Conservation (phyloP, 805 yeast genomes). For the Metschnikowia chrysomelidarum region DNA sequence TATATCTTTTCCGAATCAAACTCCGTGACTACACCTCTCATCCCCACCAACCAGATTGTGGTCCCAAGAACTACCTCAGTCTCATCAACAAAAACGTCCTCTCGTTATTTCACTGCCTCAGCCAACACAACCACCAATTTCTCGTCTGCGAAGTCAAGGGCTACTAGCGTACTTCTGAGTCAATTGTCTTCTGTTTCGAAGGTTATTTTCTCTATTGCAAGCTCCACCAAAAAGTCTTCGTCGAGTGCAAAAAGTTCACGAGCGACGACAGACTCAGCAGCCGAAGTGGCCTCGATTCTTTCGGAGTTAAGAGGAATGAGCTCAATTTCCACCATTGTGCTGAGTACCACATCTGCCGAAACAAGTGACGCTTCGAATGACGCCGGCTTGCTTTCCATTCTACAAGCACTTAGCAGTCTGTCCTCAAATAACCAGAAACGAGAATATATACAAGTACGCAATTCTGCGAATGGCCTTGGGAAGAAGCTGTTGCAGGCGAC, state of each 20-base stretch:
- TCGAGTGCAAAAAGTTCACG: slow-evolving; percentile 1
- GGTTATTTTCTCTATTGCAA: slow-evolving; percentile 2
- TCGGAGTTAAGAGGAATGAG: slow-evolving; percentile 11
- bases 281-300: slow-evolving; percentile 17
- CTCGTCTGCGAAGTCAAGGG: neutral
- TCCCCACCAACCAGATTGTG: slow-evolving; percentile 18
- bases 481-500: no score
- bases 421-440: no score
- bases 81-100: neutral
- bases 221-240: slow-evolving; percentile 2
- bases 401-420: no score
- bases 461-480: no score
- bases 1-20: slow-evolving; percentile 30
- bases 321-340: neutral
- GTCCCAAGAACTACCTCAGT: slow-evolving; percentile 14
- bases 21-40: slow-evolving; percentile 17
- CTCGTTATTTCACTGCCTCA: no score
- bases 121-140: neutral
- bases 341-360: no score
- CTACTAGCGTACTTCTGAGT: neutral
- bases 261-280: slow-evolving; percentile 5
- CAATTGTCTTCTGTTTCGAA: slow-evolving; percentile 1
- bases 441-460: no score
- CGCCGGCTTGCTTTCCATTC: no score
- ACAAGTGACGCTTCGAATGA: no score